A percentile compares a stretch with the other conserved stretches of the same genome.
Conservation (phyloP, 176 grass and related monocot genomes). For the Canna indica region DNA sequence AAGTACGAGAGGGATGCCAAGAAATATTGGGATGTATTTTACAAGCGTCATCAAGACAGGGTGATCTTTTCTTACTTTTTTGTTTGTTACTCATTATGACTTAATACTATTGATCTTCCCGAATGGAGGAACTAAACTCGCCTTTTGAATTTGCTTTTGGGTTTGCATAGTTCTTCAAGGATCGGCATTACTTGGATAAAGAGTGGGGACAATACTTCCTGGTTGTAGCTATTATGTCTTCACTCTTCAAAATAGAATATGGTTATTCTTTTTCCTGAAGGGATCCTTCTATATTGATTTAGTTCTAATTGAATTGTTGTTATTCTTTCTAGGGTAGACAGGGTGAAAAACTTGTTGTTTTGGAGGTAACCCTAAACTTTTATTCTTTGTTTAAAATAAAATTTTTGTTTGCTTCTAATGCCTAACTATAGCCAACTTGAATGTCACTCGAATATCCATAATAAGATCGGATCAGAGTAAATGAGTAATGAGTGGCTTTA, state of each 20-base stretch:
- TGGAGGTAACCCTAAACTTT: conserved; percentile 45
- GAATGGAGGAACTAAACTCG: not conserved
- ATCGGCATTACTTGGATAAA: conserved; percentile 90
- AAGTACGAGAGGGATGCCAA: conserved; percentile 87
- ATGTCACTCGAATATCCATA: not conserved
- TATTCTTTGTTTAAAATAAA: not conserved
- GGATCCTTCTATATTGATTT: conserved; percentile 10
- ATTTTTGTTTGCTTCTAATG: not conserved
- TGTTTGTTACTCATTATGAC: not conserved
- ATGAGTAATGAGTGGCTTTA: too few species aligned
- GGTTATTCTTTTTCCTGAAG: not conserved
- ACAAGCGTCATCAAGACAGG: conserved; percentile 86
- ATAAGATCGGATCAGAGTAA: not conserved
- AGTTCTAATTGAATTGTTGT: not conserved
- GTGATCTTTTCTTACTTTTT: conserved; percentile 19
- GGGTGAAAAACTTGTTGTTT: conserved; percentile 38
- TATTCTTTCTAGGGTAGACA: conserved; percentile 30
- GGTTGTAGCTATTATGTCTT: conserved; percentile 16
- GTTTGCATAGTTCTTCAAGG: conserved; percentile 81
- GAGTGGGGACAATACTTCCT: conserved; percentile 82
- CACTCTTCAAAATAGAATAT: conserved; percentile 6
- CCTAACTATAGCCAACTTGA: not conserved
- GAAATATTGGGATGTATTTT: conserved; percentile 97
- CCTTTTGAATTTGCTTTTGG: conserved; percentile 12
- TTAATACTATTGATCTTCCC: not conserved